These are phyloP conservation scores for Pseudogymnoascus sp. DNA, from an alignment of 2,329 filamentous ascomycete genomes.

Conservation along the genomic window DNA sequence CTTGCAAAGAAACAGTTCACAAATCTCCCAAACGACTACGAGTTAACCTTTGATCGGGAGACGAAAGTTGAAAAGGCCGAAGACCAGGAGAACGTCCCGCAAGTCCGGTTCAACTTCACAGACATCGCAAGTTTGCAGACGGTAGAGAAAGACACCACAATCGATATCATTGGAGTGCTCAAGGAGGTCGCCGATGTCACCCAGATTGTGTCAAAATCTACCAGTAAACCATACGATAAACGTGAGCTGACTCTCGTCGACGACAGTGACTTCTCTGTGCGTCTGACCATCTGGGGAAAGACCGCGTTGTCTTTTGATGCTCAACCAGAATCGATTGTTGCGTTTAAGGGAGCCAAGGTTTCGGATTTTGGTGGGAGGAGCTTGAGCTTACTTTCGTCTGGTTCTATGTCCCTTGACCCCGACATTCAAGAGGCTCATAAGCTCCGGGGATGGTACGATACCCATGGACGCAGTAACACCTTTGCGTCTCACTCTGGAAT, in stretches of 20 bases:
- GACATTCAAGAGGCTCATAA: constrained; percentile 90
- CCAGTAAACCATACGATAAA: constrained; percentile 82
- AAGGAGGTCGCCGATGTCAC: constrained; percentile 74
- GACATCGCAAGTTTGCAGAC: constrained; percentile 71
- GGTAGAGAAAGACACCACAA: constrained; percentile 85
- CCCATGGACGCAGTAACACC: constrained; percentile 64
- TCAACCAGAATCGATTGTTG: constrained; percentile 72
- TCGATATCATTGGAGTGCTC: constrained; percentile 84
- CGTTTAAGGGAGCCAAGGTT: constrained; percentile 94
- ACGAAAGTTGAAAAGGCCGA: constrained; percentile 86
- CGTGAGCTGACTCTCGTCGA: constrained; percentile 88
- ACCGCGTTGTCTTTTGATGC: constrained; percentile 70
- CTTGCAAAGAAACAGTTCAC: constrained; percentile 95
- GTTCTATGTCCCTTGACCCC: constrained; percentile 80
- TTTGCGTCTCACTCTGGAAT: constrained; percentile 49
- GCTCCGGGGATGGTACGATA: constrained; percentile 95
- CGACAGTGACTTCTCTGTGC: constrained; percentile 78
- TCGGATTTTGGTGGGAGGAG: constrained; percentile 88
- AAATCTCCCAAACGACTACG: constrained; percentile 91
- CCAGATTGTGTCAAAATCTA: constrained; percentile 76
- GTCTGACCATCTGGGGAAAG: constrained; percentile 90
- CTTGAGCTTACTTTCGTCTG: constrained; percentile 81
- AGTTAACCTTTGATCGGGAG: constrained; percentile 83
- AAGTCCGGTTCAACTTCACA: constrained; percentile 90
- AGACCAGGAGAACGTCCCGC: constrained; percentile 79